These are phyloP conservation scores for Ramularia endophylla DNA, from an alignment of 2,329 filamentous ascomycete species.

Conservation along the genomic window DNA sequence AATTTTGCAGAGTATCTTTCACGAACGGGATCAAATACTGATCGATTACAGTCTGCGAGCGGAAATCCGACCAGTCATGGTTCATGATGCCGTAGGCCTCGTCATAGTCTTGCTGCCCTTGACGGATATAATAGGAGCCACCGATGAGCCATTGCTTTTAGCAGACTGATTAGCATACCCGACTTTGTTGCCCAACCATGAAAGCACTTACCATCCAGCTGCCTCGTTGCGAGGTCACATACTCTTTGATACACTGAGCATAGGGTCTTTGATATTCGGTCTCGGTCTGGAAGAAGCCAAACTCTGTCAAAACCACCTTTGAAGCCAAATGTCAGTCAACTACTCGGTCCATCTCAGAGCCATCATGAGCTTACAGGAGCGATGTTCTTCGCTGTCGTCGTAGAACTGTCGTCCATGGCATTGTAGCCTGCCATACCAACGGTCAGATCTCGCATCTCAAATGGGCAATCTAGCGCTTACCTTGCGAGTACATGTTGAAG, in stretches of 20 bases:
- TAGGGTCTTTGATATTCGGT: constrained; percentile 46
- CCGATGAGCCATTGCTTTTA: constrained; percentile 51
- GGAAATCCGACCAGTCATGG: constrained; percentile 45
- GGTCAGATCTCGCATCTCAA: too few species aligned
- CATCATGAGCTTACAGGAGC: constrained; percentile 47
- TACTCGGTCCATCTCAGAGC: too few species aligned
- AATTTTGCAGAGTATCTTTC: constrained; percentile 7
- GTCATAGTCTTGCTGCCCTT: constrained; percentile 50
- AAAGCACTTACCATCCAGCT: constrained; percentile 19
- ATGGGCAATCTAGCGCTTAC: too few species aligned
- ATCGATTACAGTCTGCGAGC: constrained; percentile 13
- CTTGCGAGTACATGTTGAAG: constrained; percentile 47
- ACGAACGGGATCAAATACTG: constrained; percentile 17
- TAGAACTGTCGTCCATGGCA: constrained; percentile 38
- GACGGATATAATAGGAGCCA: constrained; percentile 49
- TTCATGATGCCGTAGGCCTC: constrained; percentile 51
- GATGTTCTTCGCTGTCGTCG: constrained; percentile 7
- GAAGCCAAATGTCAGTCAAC: too few species aligned
- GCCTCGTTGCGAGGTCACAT: constrained; percentile 39
- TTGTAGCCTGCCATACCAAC: too few species aligned
- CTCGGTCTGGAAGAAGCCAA: constrained; percentile 48
- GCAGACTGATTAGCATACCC: constrained; percentile 43
- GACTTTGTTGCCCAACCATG: background rate
- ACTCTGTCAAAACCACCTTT: too few species aligned
- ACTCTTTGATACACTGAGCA: constrained; percentile 47